Evolutionary conservation across 306 rosid species (phyloP).

Genomic region (Acacia crassicarpa): DNA sequence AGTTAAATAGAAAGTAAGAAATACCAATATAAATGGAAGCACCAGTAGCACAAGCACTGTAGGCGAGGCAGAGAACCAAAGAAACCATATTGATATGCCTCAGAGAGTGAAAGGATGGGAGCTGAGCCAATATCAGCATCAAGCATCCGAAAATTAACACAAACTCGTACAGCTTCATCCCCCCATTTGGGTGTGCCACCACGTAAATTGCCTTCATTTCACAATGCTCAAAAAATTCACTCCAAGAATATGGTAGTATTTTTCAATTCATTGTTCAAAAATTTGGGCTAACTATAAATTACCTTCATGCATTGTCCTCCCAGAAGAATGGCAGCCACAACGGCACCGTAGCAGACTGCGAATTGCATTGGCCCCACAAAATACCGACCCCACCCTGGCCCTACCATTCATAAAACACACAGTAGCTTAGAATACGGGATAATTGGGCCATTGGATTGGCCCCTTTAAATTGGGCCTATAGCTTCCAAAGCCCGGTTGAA

Average conservation of each 20-base stretch:
- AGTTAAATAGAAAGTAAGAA: background rate
- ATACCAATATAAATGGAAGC: constrained; percentile 68
- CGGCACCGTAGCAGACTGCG: constrained; percentile 69
- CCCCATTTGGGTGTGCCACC: constrained; percentile 55
- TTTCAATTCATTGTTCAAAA: background rate
- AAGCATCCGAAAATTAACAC: constrained; percentile 71
- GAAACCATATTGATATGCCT: constrained; percentile 74
- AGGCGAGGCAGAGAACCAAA: constrained; percentile 54
- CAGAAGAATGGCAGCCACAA: constrained; percentile 55
- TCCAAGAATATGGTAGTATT: background rate
- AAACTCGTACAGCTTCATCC: constrained; percentile 64
- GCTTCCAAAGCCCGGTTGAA: too few relatives aligned
- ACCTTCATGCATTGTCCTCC: constrained; percentile 94
- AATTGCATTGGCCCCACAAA: constrained; percentile 79
- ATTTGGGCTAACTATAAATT: background rate
- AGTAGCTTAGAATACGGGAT: background rate
- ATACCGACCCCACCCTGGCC: constrained; percentile 71
- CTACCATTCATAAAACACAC: constrained; percentile 25
- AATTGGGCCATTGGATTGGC: too few relatives aligned
- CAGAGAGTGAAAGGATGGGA: constrained; percentile 78
- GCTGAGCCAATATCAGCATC: constrained; percentile 73
- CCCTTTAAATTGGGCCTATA: too few relatives aligned
- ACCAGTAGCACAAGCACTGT: constrained; percentile 61
- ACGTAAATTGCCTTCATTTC: constrained; percentile 59
- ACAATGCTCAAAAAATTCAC: background rate